These are phyloP conservation scores for Euphorbia tirucalli DNA, from an alignment of 345 rosid species.

Conservation along the genomic window DNA sequence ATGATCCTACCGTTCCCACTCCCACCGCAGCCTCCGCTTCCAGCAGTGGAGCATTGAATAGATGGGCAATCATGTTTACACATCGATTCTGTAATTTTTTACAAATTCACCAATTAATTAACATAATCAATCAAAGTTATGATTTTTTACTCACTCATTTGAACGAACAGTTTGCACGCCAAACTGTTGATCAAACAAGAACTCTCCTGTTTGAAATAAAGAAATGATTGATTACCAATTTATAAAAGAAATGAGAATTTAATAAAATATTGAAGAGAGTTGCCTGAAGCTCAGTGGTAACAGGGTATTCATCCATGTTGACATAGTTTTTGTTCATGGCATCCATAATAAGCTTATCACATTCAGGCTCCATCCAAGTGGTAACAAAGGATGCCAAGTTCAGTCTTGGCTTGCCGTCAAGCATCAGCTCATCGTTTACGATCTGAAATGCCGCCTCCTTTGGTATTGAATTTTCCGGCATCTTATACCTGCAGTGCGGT, in stretches of 20 bases:
- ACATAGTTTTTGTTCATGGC: slow-evolving; percentile 89
- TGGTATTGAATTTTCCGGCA: slow-evolving; percentile 79
- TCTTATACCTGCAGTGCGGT: slow-evolving; percentile 68
- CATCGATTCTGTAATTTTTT: slow-evolving; percentile 70
- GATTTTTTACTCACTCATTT: too few species aligned
- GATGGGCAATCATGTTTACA: slow-evolving; percentile 86
- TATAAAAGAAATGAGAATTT: too few species aligned
- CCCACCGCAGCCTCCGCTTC: slow-evolving; percentile 78
- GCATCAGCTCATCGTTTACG: slow-evolving; percentile 79
- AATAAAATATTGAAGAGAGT: too few species aligned
- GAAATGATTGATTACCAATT: too few species aligned
- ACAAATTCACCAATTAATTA: neutral
- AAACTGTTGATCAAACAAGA: too few species aligned
- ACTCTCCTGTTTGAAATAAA: too few species aligned
- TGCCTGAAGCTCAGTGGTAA: slow-evolving; percentile 91
- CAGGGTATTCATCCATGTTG: slow-evolving; percentile 97
- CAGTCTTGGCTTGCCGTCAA: slow-evolving; percentile 87
- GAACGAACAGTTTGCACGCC: too few species aligned
- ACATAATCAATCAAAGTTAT: too few species aligned
- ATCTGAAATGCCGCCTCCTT: slow-evolving; percentile 96
- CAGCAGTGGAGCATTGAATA: slow-evolving; percentile 80
- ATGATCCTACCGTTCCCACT: slow-evolving; percentile 91
- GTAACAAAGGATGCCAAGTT: slow-evolving; percentile 91
- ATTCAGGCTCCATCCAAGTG: slow-evolving; percentile 97
- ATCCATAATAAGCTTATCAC: slow-evolving; percentile 88